Evolutionary conservation across 805 yeast genomes (phyloP).

Genomic region (Sporopachydermia lactativora): DNA sequence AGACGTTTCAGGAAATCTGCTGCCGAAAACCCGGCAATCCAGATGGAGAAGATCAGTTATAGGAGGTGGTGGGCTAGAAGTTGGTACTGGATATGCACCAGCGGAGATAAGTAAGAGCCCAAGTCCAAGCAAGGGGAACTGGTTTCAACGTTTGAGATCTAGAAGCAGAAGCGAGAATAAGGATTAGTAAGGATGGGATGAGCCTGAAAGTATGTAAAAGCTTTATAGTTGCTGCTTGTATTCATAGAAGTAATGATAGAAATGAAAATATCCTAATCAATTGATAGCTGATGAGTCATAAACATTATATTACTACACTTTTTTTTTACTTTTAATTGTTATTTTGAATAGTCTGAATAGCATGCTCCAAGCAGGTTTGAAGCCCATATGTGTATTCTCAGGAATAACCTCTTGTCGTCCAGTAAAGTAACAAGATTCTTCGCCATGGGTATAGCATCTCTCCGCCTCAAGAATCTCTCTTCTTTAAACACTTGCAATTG

Average conservation of each 20-base stretch:
- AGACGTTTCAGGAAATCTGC: background rate
- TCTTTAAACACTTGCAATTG: background rate
- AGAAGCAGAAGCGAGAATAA: background rate
- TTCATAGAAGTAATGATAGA: background rate
- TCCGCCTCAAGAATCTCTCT: background rate
- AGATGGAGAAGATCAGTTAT: background rate
- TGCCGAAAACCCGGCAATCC: background rate
- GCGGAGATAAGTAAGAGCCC: background rate
- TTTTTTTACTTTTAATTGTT: too few relatives aligned
- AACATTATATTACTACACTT: too few relatives aligned
- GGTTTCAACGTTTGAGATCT: background rate
- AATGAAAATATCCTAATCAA: too few relatives aligned
- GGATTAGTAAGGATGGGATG: background rate
- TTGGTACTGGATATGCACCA: background rate
- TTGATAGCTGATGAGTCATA: too few relatives aligned
- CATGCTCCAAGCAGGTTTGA: background rate
- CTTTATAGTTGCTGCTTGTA: background rate
- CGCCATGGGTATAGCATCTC: background rate
- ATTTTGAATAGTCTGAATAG: too few relatives aligned
- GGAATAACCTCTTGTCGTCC: background rate
- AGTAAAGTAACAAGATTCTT: background rate
- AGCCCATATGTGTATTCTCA: background rate
- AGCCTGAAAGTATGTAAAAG: too few relatives aligned
- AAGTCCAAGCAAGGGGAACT: conserved; percentile 1
- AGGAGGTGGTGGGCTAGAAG: background rate